Evolutionary conservation across 768 basidiomycete species (phyloP).

Genomic region (Pilatotrama ljubarskyi): DNA sequence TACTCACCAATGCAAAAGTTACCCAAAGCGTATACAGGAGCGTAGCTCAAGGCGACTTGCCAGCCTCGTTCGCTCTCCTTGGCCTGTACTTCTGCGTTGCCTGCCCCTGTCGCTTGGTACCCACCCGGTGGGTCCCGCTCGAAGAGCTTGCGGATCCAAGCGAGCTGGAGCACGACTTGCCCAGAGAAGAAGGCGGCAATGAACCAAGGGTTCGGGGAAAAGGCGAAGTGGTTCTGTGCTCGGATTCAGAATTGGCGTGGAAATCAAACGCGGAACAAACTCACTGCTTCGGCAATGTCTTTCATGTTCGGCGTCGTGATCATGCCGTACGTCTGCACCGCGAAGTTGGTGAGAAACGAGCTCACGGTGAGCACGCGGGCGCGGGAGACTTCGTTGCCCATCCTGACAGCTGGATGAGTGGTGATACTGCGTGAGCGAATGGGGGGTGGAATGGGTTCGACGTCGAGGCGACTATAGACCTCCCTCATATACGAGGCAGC

Average conservation of each 20-base stretch:
- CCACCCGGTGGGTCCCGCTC: slow-evolving; percentile 5
- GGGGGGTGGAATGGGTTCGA: not conserved
- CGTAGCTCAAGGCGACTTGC: slow-evolving; percentile 31
- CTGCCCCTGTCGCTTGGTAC: slow-evolving; percentile 11
- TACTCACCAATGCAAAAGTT: slow-evolving; percentile 37
- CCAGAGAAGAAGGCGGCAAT: slow-evolving; percentile 35
- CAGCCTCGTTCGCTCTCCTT: slow-evolving; percentile 12
- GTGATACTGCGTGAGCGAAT: not conserved
- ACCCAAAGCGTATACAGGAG: slow-evolving; percentile 33
- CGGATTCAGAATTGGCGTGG: not conserved
- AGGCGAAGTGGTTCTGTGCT: slow-evolving; percentile 35
- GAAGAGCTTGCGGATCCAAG: slow-evolving; percentile 34
- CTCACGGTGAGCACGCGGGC: slow-evolving; percentile 30
- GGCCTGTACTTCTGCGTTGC: not conserved
- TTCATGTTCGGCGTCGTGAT: slow-evolving; percentile 34
- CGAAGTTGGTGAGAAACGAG: slow-evolving; percentile 33
- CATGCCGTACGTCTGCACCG: slow-evolving; percentile 32
- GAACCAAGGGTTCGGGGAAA: slow-evolving; percentile 35
- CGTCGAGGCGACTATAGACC: not conserved
- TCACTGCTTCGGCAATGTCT: slow-evolving; percentile 33
- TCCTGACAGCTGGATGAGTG: slow-evolving; percentile 13
- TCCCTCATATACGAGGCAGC: not conserved
- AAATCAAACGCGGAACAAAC: not conserved
- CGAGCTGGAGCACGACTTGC: slow-evolving; percentile 29
- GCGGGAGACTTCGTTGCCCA: slow-evolving; percentile 31